These are phyloP conservation scores for Pythium rishiriense DNA, from an alignment of 352 stramenopile genomes.

Conservation along the genomic window DNA sequence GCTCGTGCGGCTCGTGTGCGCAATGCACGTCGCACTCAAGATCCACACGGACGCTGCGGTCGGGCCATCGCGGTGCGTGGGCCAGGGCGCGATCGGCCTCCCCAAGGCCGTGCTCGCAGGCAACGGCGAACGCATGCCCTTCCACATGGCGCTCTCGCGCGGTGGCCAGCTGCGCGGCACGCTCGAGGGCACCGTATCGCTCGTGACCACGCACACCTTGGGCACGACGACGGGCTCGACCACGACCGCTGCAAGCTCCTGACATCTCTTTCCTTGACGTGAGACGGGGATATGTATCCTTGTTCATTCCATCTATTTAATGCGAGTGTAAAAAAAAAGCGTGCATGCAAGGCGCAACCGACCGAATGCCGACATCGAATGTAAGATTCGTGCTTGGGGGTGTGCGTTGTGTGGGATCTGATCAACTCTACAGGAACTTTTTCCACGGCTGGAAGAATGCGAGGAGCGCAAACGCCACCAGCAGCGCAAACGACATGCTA, in stretches of 20 bases:
- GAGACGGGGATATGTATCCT: background rate
- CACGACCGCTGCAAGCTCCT: background rate
- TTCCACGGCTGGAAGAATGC: slow-evolving; percentile 81
- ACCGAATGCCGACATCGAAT: background rate
- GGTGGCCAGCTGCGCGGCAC: slow-evolving; percentile 59
- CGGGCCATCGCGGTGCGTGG: slow-evolving; percentile 35
- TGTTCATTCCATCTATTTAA: slow-evolving; percentile 27
- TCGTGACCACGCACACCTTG: slow-evolving; percentile 20
- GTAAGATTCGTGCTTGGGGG: background rate
- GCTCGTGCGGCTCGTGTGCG: slow-evolving; percentile 45
- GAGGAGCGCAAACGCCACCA: slow-evolving; percentile 60
- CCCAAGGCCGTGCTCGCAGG: slow-evolving; percentile 36
- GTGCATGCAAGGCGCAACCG: background rate
- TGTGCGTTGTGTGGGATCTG: background rate
- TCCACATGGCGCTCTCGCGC: slow-evolving; percentile 53
- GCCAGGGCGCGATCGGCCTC: slow-evolving; percentile 71
- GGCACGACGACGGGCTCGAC: background rate
- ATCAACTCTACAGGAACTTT: slow-evolving; percentile 29
- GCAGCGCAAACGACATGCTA: slow-evolving; percentile 45
- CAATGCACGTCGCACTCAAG: slow-evolving; percentile 77
- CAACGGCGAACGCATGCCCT: slow-evolving; percentile 35
- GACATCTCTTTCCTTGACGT: background rate
- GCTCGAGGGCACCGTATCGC: slow-evolving; percentile 47
- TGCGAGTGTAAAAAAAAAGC: background rate
- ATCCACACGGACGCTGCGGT: slow-evolving; percentile 50